Evolutionary conservation across 257 asterid species (phyloP).

Genomic region (Lithospermum erythrorhizon): DNA sequence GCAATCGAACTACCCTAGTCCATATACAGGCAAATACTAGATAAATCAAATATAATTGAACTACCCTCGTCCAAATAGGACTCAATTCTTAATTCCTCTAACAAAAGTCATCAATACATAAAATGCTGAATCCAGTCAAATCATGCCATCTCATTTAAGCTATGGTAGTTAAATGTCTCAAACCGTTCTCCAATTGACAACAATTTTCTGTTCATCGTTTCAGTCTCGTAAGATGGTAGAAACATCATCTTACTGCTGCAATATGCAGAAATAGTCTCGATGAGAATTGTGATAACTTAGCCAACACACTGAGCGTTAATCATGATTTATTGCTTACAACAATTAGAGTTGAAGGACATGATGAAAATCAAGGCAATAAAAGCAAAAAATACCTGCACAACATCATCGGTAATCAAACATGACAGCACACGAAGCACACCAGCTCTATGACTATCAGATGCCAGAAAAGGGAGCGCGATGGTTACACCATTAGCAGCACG

Average conservation of each 20-base stretch:
- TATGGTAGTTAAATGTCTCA: no score
- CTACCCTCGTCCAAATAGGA: no score
- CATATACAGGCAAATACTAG: no score
- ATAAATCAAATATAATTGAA: no score
- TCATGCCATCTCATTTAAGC: no score
- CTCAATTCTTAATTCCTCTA: no score
- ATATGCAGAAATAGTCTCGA: neutral
- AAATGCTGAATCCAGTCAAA: no score
- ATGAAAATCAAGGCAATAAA: slow-evolving; percentile 2
- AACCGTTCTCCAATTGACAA: no score
- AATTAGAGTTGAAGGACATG: neutral
- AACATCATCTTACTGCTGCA: neutral
- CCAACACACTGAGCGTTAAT: neutral
- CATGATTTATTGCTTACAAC: neutral
- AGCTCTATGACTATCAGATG: slow-evolving; percentile 71
- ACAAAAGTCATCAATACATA: no score
- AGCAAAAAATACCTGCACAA: slow-evolving; percentile 47
- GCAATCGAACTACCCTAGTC: no score
- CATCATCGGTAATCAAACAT: slow-evolving; percentile 86
- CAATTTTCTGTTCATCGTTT: no score
- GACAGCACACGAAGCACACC: slow-evolving; percentile 88
- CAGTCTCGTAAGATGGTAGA: no score
- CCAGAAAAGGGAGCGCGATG: slow-evolving; percentile 74
- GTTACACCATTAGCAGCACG: slow-evolving; percentile 79
- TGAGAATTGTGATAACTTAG: neutral